Percentiles rank a stretch among this genome's conserved stretches.
Conservation (phyloP, 176 grass and related monocot genomes). For the Calamus simplicifolius region DNA sequence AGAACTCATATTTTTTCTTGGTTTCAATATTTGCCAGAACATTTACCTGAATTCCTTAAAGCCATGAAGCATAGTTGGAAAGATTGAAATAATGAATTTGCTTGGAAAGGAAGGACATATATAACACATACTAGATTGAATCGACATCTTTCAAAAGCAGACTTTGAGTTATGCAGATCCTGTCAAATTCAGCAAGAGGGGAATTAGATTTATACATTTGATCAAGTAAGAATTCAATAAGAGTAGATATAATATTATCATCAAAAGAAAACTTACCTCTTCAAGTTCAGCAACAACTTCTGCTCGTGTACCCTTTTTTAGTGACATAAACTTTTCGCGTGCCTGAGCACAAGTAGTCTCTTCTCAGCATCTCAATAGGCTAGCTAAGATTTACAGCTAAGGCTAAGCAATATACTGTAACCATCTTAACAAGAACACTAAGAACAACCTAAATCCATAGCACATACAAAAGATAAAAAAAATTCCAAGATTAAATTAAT, state of each 20-base stretch:
- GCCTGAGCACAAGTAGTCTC: conserved; percentile 38
- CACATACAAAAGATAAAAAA: not conserved
- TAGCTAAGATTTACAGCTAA: not conserved
- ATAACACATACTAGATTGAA: conserved; percentile 92
- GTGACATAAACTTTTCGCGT: conserved; percentile 93
- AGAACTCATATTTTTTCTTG: conserved; percentile 95
- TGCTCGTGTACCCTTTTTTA: conserved; percentile 69
- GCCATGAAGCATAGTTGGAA: conserved; percentile 16
- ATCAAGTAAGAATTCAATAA: not conserved
- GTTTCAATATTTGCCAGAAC: conserved; percentile 80
- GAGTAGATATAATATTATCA: not conserved
- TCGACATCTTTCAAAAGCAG: conserved; percentile 78
- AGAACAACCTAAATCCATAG: too few relatives aligned
- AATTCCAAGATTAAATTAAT: not conserved
- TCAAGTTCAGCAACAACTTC: conserved; percentile 80
- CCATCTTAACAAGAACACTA: too few relatives aligned
- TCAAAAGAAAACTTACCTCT: conserved; percentile 42
- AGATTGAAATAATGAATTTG: conserved; percentile 21
- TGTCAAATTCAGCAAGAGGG: conserved; percentile 30
- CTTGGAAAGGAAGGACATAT: conserved; percentile 9
- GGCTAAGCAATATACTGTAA: too few relatives aligned
- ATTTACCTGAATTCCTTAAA: conserved; percentile 79
- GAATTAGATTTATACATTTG: not conserved
- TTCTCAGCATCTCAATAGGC: conserved; percentile 22
- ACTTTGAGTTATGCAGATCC: conserved; percentile 89